Evolutionary conservation across 75 land plant genomes (phyloP).

Genomic region (Isoetes taiwanensis): DNA sequence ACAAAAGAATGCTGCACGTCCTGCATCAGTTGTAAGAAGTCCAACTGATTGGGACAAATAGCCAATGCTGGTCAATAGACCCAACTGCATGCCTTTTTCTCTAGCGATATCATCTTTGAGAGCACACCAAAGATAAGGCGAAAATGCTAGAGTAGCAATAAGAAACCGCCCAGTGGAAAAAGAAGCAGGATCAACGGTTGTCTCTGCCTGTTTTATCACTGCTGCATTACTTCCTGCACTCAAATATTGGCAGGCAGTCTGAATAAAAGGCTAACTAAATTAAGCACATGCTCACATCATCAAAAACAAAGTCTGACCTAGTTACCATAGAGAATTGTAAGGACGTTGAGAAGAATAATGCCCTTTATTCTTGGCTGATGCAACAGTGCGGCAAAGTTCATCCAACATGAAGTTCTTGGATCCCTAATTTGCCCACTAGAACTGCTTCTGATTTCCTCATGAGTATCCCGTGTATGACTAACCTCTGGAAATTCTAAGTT

Average conservation of each 20-base stretch:
- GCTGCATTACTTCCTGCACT: conserved; percentile 68
- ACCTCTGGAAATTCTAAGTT: too few species aligned
- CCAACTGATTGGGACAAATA: conserved; percentile 70
- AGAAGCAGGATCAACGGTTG: conserved; percentile 47
- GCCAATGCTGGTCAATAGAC: conserved; percentile 67
- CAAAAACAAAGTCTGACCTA: background rate
- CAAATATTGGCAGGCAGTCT: too few species aligned
- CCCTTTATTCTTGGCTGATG: conserved; percentile 27
- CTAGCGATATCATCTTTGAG: conserved; percentile 25
- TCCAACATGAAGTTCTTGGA: too few species aligned
- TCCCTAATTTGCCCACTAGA: too few species aligned
- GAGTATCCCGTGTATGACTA: too few species aligned
- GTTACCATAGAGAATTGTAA: conserved; percentile 58
- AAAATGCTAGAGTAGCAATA: conserved; percentile 54
- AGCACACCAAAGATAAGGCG: conserved; percentile 40
- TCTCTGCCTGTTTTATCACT: conserved; percentile 62
- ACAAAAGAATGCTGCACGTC: conserved; percentile 68
- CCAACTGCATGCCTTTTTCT: conserved; percentile 59
- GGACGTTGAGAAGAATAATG: conserved; percentile 57
- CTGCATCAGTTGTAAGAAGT: conserved; percentile 72
- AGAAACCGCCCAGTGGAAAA: conserved; percentile 57
- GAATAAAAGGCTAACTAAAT: too few species aligned
- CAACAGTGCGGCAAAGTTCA: too few species aligned
- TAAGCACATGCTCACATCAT: background rate
- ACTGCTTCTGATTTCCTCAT: too few species aligned